Evolutionary conservation across 192 early-diverging fungal species (phyloP).

Genomic region (Backusella tuberculispora): DNA sequence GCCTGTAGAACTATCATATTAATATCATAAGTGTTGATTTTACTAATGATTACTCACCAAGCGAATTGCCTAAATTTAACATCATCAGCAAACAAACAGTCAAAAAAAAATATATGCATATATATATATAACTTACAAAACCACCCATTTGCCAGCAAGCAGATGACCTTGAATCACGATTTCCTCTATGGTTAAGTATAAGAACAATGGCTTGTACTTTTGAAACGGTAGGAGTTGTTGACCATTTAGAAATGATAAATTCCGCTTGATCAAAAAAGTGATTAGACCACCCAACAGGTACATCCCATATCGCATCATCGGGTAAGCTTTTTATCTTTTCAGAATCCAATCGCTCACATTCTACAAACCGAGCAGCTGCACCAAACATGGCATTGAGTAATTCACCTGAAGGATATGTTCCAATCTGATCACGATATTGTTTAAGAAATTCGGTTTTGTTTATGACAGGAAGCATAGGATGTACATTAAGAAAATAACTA

Average conservation of each 20-base stretch:
- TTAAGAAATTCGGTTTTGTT: conserved; percentile 64
- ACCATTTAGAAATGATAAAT: conserved; percentile 21
- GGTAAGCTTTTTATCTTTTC: conserved; percentile 10
- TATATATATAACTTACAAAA: conserved; percentile 13
- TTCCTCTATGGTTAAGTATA: conserved; percentile 31
- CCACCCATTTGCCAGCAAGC: conserved; percentile 35
- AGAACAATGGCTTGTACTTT: conserved; percentile 38
- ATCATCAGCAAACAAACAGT: background rate
- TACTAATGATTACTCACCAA: background rate
- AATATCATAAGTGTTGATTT: background rate
- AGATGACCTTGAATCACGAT: conserved; percentile 31
- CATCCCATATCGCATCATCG: conserved; percentile 31
- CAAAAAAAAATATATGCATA: background rate
- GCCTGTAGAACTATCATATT: background rate
- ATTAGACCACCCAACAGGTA: conserved; percentile 33
- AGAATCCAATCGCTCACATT: conserved; percentile 22
- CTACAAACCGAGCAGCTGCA: conserved; percentile 35
- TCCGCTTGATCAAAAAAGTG: conserved; percentile 35
- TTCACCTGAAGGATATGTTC: conserved; percentile 28
- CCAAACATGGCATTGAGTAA: conserved; percentile 38
- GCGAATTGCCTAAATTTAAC: background rate
- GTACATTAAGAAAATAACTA: conserved; percentile 65
- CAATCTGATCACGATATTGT: conserved; percentile 31
- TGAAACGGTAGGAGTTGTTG: conserved; percentile 25
- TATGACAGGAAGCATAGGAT: conserved; percentile 72